phyloP scores from a whole-genome alignment of 139 green algal genomes.

The Ettlia oleoabundans region DNA sequence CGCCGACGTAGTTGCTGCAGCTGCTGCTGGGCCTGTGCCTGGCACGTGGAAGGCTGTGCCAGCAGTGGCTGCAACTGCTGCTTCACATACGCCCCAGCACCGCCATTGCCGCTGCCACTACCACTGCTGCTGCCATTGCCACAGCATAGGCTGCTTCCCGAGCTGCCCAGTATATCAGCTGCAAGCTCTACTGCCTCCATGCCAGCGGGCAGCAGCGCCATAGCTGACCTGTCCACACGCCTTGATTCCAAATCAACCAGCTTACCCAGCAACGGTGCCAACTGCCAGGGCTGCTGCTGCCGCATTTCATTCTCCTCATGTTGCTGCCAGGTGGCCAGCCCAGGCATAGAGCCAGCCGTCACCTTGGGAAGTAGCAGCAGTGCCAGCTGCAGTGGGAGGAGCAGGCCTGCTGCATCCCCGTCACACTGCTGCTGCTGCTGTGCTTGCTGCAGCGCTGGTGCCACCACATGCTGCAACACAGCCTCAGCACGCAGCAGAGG shows the following conservation, averaged over 20 bases:
- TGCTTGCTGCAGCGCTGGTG: not conserved
- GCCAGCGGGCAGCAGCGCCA: not conserved
- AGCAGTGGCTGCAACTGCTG: constrained; percentile 8
- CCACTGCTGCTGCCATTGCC: too few relatives aligned
- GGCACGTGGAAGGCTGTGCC: not conserved
- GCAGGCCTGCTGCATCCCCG: not conserved
- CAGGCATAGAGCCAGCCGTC: too few relatives aligned
- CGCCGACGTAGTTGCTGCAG: not conserved
- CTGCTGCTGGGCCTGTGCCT: not conserved
- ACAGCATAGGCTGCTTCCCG: too few relatives aligned
- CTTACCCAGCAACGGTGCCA: not conserved
- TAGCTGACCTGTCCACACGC: constrained; percentile 9
- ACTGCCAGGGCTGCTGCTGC: not conserved
- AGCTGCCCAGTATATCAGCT: too few relatives aligned
- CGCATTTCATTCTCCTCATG: not conserved
- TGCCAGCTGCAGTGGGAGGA: constrained; percentile 17
- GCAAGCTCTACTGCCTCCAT: not conserved
- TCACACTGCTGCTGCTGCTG: not conserved
- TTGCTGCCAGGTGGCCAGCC: too few relatives aligned
- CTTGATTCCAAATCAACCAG: not conserved
- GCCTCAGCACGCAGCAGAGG: not conserved
- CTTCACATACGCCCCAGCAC: not conserved
- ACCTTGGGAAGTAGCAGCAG: not conserved
- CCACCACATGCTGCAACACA: constrained; percentile 3
- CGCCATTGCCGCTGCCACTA: not conserved